These are phyloP conservation scores for Wickerhamomyces alni DNA, from an alignment of 805 yeast species.

Conservation along the genomic window DNA sequence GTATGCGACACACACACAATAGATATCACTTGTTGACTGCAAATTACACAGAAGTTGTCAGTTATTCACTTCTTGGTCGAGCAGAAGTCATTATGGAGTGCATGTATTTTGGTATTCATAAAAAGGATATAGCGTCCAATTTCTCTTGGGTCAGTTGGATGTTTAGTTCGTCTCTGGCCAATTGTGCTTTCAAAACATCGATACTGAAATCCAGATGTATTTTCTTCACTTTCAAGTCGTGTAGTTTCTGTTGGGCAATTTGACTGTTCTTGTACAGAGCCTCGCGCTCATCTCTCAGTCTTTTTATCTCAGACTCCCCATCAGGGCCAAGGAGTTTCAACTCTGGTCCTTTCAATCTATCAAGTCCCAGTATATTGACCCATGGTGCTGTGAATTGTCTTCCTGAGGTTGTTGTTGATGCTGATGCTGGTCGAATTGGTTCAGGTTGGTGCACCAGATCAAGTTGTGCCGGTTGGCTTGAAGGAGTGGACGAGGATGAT, in stretches of 20 bases:
- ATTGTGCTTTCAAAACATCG: slow-evolving; percentile 22
- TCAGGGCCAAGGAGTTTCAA: not conserved
- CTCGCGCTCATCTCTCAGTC: slow-evolving; percentile 9
- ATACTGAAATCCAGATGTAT: slow-evolving; percentile 22
- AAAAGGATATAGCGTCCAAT: slow-evolving; percentile 23
- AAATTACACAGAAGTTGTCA: too few relatives aligned
- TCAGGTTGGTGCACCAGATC: not conserved
- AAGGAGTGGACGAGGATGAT: too few relatives aligned
- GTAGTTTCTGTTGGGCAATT: slow-evolving; percentile 19
- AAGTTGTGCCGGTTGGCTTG: too few relatives aligned
- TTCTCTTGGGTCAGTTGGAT: slow-evolving; percentile 30
- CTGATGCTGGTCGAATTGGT: not conserved
- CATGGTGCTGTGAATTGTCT: slow-evolving; percentile 10
- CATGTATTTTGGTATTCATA: slow-evolving; percentile 4
- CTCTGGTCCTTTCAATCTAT: slow-evolving; percentile 1
- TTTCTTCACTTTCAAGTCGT: slow-evolving; percentile 16
- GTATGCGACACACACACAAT: not conserved
- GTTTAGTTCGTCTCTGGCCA: slow-evolving; percentile 26
- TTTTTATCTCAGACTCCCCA: slow-evolving; percentile 1
- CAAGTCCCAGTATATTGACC: slow-evolving; percentile 8
- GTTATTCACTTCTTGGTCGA: too few relatives aligned
- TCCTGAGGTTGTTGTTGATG: not conserved
- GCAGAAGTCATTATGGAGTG: too few relatives aligned
- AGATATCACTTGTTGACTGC: too few relatives aligned
- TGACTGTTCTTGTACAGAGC: slow-evolving; percentile 16